phyloP scores from a whole-genome alignment of 129 eudicot genomes.

The Kitagawia praeruptora region DNA sequence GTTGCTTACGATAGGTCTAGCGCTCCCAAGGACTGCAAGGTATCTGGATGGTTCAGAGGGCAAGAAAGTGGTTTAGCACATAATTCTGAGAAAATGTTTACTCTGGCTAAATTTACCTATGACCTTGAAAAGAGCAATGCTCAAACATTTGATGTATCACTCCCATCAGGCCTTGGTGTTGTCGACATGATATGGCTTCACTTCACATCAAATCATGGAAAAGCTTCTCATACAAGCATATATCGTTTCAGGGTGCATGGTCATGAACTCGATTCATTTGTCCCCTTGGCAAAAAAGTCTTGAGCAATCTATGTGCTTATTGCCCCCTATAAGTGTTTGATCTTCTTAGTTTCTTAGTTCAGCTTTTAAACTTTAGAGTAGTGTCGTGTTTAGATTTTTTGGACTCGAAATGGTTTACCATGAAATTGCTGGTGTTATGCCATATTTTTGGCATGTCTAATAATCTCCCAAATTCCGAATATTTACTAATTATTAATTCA shows the following conservation, averaged over 20 bases:
- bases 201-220: constrained; percentile 72
- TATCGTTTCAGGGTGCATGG: constrained; percentile 91
- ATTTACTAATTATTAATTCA: too few relatives aligned
- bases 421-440: background rate
- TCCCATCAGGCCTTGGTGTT: constrained; percentile 16
- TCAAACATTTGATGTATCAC: constrained; percentile 62
- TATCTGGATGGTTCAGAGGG: constrained; percentile 56
- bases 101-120: constrained; percentile 59
- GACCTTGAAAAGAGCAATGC: constrained; percentile 78
- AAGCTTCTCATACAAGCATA: constrained; percentile 67
- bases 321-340: background rate
- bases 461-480: too few relatives aligned
- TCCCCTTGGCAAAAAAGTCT: constrained; percentile 21
- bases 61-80: constrained; percentile 14
- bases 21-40: constrained; percentile 80
- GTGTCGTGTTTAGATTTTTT: background rate
- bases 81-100: constrained; percentile 33
- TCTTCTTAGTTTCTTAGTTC: background rate
- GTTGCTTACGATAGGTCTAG: constrained; percentile 87
- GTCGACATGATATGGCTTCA: constrained; percentile 65
- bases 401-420: background rate
- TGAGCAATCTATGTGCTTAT: background rate
- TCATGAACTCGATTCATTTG: constrained; percentile 35
- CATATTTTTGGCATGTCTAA: too few relatives aligned
- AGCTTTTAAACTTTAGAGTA: too few relatives aligned